Evolutionary conservation across 2,329 filamentous ascomycete species (phyloP), one percentile per base, ranked within the genome.

Genomic region (Hawksworthiomyces lignivorus): DNA sequence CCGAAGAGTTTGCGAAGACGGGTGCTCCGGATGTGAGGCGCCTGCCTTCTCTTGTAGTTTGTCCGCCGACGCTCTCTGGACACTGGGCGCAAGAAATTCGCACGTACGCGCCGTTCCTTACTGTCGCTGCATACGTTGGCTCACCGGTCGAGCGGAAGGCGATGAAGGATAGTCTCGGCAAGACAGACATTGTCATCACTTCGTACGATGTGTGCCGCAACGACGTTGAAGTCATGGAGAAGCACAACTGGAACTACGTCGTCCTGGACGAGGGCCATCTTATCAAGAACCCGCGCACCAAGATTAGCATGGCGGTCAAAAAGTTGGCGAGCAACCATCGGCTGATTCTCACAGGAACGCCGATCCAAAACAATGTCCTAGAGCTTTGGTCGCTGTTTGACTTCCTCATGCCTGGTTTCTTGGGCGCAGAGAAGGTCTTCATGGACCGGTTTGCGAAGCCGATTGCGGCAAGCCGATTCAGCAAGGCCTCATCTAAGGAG

Each of bases 71-170:
- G 0, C 72, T 98, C 19, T 96, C 92, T 15, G 92, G 94, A 8
- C 92, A 98, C 63, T 98, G 92, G 92, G 89, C 96, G 61, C 92
- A 98, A 59, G 92, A 98, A 60, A 89, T 98, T 54, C 87, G 86
- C 57, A 83, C 88, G 36, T 98, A 96, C 55, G 90, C 94, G 2
- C 92, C 92, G 0, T 98, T 98, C 74, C 72, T 98, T 32, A 83
- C 76, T 22, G 87, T 88, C 28, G 82, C 88, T 5, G 84, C 90
- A 3, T 98, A 97, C 55, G 89, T 97, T 43, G 92, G 92, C 1
- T 83, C 88, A 2, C 89, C 92, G 1, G 70, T 74, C 1, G 87
- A 97, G 60, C 82, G 92, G 50, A 77, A 78, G 49, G 76, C 77
- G 28, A 72, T 90, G 52, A 79, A 82, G 50, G 69, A 75, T 42